Evolutionary conservation across 352 stramenopile genomes (phyloP).

Genomic region (Phytophthora sansomeana): DNA sequence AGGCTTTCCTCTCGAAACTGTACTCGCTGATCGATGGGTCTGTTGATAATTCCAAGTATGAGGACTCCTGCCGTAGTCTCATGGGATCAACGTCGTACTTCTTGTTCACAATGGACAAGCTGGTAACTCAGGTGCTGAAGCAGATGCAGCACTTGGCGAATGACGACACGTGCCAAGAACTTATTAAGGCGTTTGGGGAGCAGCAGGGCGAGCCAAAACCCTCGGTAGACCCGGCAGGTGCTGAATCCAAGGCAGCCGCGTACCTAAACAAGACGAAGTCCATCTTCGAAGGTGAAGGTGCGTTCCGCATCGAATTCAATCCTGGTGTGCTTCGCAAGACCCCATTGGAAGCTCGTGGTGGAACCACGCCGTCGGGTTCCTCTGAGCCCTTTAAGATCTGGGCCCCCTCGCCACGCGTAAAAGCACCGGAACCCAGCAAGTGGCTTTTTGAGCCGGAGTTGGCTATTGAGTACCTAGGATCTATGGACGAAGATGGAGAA

Average conservation of each 20-base stretch:
- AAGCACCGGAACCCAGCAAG: conserved; percentile 74
- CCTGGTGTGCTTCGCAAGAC: conserved; percentile 82
- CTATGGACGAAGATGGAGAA: conserved; percentile 76
- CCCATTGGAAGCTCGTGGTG: conserved; percentile 59
- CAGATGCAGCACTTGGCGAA: conserved; percentile 89
- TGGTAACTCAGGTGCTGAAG: conserved; percentile 87
- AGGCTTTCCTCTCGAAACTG: conserved; percentile 87
- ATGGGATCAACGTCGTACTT: conserved; percentile 93
- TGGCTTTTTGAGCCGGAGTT: conserved; percentile 86
- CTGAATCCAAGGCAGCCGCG: conserved; percentile 43
- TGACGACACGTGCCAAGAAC: conserved; percentile 82
- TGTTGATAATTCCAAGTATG: conserved; percentile 89
- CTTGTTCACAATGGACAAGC: conserved; percentile 93
- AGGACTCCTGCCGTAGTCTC: conserved; percentile 89
- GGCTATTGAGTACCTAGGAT: conserved; percentile 83
- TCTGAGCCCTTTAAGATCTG: conserved; percentile 78
- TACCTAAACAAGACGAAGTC: conserved; percentile 85
- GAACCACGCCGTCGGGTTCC: conserved; percentile 47
- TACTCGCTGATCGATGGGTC: conserved; percentile 89
- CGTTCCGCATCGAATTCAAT: conserved; percentile 88
- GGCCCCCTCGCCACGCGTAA: conserved; percentile 82
- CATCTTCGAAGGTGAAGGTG: conserved; percentile 85
- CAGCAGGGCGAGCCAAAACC: conserved; percentile 44
- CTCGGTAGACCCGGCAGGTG: conserved; percentile 32
- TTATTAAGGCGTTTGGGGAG: conserved; percentile 80